phyloP scores from a whole-genome alignment of 1,139 yeast species.

The Sporopachydermia cereana region DNA sequence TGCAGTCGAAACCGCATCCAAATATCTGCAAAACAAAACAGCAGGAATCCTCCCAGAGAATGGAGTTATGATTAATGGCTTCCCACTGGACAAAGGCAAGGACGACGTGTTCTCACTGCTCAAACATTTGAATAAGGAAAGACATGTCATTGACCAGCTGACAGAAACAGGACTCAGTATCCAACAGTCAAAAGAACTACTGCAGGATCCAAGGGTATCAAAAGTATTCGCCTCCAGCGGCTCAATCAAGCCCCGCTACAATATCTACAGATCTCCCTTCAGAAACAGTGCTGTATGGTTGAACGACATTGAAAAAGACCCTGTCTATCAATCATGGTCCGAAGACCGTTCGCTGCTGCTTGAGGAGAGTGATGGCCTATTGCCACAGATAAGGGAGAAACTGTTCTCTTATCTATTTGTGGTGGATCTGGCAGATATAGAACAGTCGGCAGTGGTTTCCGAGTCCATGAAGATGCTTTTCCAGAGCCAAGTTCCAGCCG shows the following conservation, averaged over 20 bases:
- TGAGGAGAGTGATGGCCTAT: conserved; percentile 19
- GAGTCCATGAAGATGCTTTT: conserved; percentile 24
- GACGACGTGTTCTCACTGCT: conserved; percentile 21
- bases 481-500: conserved; percentile 8
- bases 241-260: conserved; percentile 33
- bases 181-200: conserved; percentile 13
- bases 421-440: conserved; percentile 44
- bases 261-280: conserved; percentile 26
- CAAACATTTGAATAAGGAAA: conserved; percentile 23
- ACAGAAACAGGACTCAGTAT: conserved; percentile 13
- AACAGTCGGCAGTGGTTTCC: conserved; percentile 39
- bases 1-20: conserved; percentile 12
- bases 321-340: conserved; percentile 37
- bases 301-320: conserved; percentile 64
- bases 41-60: conserved; percentile 17
- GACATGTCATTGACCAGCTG: conserved; percentile 15
- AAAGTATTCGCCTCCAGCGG: conserved; percentile 30
- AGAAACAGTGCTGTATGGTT: conserved; percentile 46
- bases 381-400: conserved; percentile 37
- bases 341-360: conserved; percentile 33
- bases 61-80: conserved; percentile 27
- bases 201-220: conserved; percentile 9
- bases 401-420: conserved; percentile 66
- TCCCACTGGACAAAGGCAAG: conserved; percentile 16
- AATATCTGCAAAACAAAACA: conserved; percentile 14